Base-by-base conservation (phyloP, 352 stramenopile species). In the Globisporangium orthogonon region DNA sequence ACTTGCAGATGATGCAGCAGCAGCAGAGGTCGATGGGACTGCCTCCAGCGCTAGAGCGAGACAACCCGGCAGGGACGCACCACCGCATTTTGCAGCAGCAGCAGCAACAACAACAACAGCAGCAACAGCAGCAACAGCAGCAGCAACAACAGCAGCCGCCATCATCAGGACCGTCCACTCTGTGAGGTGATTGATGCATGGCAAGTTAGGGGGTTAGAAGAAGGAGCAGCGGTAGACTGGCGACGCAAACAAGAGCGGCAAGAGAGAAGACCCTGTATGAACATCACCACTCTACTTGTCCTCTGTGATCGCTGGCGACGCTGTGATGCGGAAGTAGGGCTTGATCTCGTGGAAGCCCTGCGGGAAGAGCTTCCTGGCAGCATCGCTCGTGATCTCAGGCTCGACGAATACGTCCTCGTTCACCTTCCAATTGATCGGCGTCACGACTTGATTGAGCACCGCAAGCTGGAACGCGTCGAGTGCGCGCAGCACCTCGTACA, bases 391-490 rank as follows among this genome's bases (percentile, higher is more conserved):
- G 40, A 94, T 54, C 40, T 85, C 73, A 4, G 83, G 83, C 48
- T 89, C 79, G n/a, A 94, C 63, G 44, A 94, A 92, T 41, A 94
- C 83, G 50, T 94, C 83, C 48, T 94, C 83, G 59, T 83, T 92
- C 58, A 90, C 67, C 52, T 90, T 91, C 83, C 82, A 94, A 70
- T 94, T 94, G 56, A 80, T 80, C 31, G 83, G 83, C 11, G 83
- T 86, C 58, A 89, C 80, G 23, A 94, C 68, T 55, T 90, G 82
- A 54, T 91, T 68, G 54, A 89, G 91, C 18, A 67, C 79, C 49
- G 76, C 67, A 30, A 92, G 71, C 58, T 94, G 79, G 28, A 89
- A 67, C 13, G 81, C 82, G 53, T 94, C 82, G 40, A 92, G 53
- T 18, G 73, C 63, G 7, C 82, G 78, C 17, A 94, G 62, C 60